Evolutionary conservation across 108 stramenopile genomes (phyloP), one percentile per base, ranked within the genome.

Genomic region (Cylindrotheca closterium): DNA sequence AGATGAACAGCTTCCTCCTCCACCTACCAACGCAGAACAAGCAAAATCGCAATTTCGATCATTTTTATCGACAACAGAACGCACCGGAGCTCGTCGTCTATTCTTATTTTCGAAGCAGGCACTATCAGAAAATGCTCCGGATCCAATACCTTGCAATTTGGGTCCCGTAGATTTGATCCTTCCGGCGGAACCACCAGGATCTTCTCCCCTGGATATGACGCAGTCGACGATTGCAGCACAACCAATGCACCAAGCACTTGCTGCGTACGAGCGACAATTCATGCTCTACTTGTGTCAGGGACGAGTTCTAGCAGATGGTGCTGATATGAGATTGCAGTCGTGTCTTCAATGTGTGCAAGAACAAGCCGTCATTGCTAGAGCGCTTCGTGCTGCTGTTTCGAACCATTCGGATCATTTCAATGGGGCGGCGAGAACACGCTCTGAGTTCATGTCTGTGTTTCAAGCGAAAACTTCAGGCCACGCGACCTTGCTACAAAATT

Each of bases 51-150:
- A 27, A 52, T 58, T 34, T 25, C 61, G 29, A 8, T 60, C 42
- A 10, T 73, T 88, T 61, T 63, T 91, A 23, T 79, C 80, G 21
- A 77, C 78, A 18, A 80, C 90, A 33, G 90, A 91, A 69, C 78
- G 82, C 25, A 71, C 85, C 22, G 90, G 90, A 21, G 85, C 90
- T 19, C 79, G 83, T 32, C 80, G 91, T 2, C 57, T 92, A 30
- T 92, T 89, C 59, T 60, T 92, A 2, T 92, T 92, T 65, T 88
- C 86, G 18, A 92, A 92, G 74, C 82, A 68, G 27, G 83, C 84
- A n/a, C 66, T 92, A 25, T 86, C 86, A 3, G 81, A 92, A 60
- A 58, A 71, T 37, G 83, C 86, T 23, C 83, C 85, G 17, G 87
- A 92, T 22, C 78, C 87, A 51, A 77, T 84, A 49, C 66, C 68